These are phyloP conservation scores for Histomonas meleagridis DNA, from an alignment of 208 protist species.

Conservation along the genomic window DNA sequence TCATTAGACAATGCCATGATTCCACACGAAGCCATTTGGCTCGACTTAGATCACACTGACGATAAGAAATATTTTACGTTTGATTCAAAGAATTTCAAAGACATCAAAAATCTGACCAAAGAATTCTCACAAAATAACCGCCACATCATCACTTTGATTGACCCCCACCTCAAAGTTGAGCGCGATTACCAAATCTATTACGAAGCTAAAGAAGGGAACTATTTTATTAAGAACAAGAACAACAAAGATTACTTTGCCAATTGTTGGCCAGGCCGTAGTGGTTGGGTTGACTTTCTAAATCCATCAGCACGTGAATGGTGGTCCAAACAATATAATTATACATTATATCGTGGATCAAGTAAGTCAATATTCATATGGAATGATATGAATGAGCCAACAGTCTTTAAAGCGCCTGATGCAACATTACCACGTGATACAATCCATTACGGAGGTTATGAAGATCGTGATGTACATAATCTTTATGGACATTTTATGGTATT, in stretches of 20 bases:
- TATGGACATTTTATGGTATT: conserved; percentile 73
- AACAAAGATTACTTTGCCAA: conserved; percentile 57
- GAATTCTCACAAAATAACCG: not conserved
- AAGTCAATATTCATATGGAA: conserved; percentile 86
- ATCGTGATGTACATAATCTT: conserved; percentile 89
- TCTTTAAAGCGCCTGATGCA: conserved; percentile 74
- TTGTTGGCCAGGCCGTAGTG: conserved; percentile 82
- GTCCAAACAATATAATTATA: conserved; percentile 37
- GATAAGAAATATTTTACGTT: conserved; percentile 69
- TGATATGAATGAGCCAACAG: conserved; percentile 95
- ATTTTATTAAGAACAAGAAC: not conserved
- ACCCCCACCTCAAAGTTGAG: not conserved
- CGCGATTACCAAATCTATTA: not conserved
- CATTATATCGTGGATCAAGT: conserved; percentile 57
- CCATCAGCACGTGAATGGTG: conserved; percentile 60
- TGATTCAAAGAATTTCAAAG: not conserved
- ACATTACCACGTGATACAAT: conserved; percentile 79
- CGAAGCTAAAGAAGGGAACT: not conserved
- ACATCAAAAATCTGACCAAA: not conserved
- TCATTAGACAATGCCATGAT: conserved; percentile 40
- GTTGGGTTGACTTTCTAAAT: conserved; percentile 79
- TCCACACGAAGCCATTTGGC: conserved; percentile 82
- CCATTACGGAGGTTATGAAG: conserved; percentile 61
- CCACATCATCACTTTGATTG: not conserved
- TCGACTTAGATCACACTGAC: conserved; percentile 97